Percentiles rank a stretch among this genome's conserved stretches.
These are phyloP conservation scores for Parachlorella kessleri DNA, from an alignment of 139 green algal species.

Conservation along the genomic window DNA sequence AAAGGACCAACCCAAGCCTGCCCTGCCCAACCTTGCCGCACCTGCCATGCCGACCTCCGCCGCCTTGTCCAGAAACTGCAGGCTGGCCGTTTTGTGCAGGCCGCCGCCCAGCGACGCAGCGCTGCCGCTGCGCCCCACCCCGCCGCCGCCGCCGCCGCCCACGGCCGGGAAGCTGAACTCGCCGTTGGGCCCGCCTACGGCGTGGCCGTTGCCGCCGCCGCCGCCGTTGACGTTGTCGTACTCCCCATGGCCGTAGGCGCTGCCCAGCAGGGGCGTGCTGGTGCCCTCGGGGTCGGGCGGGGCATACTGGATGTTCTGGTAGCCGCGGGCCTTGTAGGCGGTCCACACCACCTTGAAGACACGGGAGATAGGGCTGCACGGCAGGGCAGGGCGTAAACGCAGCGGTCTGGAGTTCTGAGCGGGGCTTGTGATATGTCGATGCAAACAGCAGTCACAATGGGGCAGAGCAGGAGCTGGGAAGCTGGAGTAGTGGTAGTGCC, in stretches of 20 bases:
- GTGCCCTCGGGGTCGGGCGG: neutral
- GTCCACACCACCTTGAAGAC: constrained; percentile 79
- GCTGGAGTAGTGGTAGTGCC: too few relatives aligned
- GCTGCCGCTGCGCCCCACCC: constrained; percentile 5
- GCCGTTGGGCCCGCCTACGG: neutral
- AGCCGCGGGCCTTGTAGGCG: constrained; percentile 59
- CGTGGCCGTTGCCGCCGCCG: neutral
- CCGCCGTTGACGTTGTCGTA: neutral
- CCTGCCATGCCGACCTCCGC: constrained; percentile 40
- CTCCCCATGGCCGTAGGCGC: neutral
- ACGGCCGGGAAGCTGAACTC: too few relatives aligned
- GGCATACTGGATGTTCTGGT: neutral
- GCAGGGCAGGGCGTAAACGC: neutral
- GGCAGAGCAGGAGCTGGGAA: too few relatives aligned
- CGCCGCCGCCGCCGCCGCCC: neutral
- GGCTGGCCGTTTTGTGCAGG: neutral
- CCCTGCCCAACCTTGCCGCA: too few relatives aligned
- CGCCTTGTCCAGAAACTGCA: constrained; percentile 37
- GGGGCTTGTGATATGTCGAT: neutral
- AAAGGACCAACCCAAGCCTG: too few relatives aligned
- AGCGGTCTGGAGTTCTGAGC: too few relatives aligned
- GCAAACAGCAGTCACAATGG: neutral
- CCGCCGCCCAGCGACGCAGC: neutral
- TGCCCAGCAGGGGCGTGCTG: neutral
- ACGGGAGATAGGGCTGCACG: constrained; percentile 69